Base-by-base conservation (phyloP, 345 rosid genomes). In the Euphorbia lathyris region DNA sequence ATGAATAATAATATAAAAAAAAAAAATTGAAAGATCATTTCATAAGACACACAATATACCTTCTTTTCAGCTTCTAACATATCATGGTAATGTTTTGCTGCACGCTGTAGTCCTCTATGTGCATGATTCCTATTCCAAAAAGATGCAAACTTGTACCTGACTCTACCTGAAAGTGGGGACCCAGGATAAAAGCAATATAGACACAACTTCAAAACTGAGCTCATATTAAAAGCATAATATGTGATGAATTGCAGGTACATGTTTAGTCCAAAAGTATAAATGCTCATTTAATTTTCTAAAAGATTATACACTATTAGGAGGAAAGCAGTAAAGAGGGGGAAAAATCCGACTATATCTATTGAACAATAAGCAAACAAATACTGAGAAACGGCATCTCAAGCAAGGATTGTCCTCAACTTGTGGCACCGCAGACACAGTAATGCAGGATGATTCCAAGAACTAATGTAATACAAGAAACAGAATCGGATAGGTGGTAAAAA, bases 41-140 rank as follows among this genome's bases (percentile, higher is more conserved):
- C n/a, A 27, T 42, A 62, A 25, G 50, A 14, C 14, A 48, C 2
- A 17, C 59, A 66, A 72, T 13, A 40, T 42, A 95, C 99, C 99
- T 90, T 95, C 86, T 90, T 95, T 74, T 95, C 97, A 67, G 85
- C 93, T 80, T 90, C 98, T 74, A 92, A 67, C 84, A 85, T 87
- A 57, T 73, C 80, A 72, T 83, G 90, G 75, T 87, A 87, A 69
- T 87, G 84, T 75, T 87, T 92, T 50, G 76, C 81, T 51, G 85
- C 75, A 65, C 97, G 97, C 75, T 90, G 93, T 78, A 94, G 82
- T 72, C 87, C 88, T 83, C 91, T 87, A 56, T 87, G 67, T 32
- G 97, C 84, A 81, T 91, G 96, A 83, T 95, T 92, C 87, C 97
- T 90, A 87, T 95, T 95, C 99, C 99, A 92, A 84, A 95, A 95